These are phyloP conservation scores for Tylopilus cervinicoccineus DNA, from an alignment of 768 basidiomycete genomes.

Conservation along the genomic window DNA sequence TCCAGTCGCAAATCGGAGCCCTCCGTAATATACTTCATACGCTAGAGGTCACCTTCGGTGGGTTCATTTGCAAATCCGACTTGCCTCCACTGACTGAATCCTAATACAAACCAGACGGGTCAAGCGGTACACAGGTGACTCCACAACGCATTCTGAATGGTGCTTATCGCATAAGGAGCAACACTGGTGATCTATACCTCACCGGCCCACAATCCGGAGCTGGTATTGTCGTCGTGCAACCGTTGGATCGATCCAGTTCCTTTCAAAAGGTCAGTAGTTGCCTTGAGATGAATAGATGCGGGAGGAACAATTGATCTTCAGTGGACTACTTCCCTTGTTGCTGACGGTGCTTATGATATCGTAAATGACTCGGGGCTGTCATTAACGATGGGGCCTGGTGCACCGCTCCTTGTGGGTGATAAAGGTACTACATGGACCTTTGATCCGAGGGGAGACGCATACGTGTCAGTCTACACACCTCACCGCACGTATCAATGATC, in stretches of 20 bases:
- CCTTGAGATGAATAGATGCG: too few species aligned
- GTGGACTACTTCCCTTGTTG: too few species aligned
- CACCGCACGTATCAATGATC: too few species aligned
- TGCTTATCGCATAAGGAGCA: background rate
- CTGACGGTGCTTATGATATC: too few species aligned
- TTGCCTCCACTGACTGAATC: background rate
- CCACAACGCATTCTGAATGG: background rate
- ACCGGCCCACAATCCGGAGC: background rate
- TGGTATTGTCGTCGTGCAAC: background rate
- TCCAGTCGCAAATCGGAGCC: background rate
- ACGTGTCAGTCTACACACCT: background rate
- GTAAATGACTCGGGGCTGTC: too few species aligned
- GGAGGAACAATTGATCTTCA: too few species aligned
- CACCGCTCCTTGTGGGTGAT: too few species aligned
- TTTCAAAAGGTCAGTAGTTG: background rate
- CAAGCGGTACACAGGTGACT: background rate
- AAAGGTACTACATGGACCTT: too few species aligned
- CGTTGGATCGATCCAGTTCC: background rate
- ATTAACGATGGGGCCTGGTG: too few species aligned
- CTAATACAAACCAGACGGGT: background rate
- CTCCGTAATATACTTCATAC: background rate
- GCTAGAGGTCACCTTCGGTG: background rate
- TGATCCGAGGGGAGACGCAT: background rate
- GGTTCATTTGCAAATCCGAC: background rate
- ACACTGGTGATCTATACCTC: background rate